phyloP scores from a whole-genome alignment of 768 basidiomycete genomes.

The Auricularia sp. region DNA sequence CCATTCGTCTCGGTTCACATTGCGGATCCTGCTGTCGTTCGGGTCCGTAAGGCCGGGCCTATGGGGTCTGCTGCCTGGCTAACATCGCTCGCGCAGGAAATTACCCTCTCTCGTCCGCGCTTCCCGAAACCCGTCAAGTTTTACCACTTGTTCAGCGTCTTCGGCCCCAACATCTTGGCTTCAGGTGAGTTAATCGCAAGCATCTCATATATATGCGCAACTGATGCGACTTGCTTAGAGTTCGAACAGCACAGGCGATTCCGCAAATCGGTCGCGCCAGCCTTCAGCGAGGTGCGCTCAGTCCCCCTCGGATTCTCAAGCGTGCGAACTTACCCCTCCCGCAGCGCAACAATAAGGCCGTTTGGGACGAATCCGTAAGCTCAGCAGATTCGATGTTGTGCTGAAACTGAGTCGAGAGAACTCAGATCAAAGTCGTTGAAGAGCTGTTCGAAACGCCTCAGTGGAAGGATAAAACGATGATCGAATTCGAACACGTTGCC shows the following conservation, averaged over 20 bases:
- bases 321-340: neutral
- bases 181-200: neutral
- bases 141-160: neutral
- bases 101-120: neutral
- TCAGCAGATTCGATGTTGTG: neutral
- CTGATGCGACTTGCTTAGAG: neutral
- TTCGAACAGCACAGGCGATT: neutral
- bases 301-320: neutral
- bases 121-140: neutral
- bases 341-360: neutral
- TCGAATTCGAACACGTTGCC: neutral
- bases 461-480: neutral
- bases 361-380: neutral
- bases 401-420: neutral
- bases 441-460: neutral
- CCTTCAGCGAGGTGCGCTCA: neutral
- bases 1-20: too few relatives aligned
- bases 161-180: neutral
- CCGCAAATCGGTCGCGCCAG: neutral
- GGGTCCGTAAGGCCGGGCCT: too few relatives aligned
- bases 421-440: neutral
- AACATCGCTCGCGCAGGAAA: neutral
- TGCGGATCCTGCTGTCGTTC: too few relatives aligned
- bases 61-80: too few relatives aligned
- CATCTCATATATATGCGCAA: too few relatives aligned